A percentile compares a stretch with the other conserved stretches of the same genome.
phyloP scores from a whole-genome alignment of 139 green algal species.

The Bryopsis sp. region DNA sequence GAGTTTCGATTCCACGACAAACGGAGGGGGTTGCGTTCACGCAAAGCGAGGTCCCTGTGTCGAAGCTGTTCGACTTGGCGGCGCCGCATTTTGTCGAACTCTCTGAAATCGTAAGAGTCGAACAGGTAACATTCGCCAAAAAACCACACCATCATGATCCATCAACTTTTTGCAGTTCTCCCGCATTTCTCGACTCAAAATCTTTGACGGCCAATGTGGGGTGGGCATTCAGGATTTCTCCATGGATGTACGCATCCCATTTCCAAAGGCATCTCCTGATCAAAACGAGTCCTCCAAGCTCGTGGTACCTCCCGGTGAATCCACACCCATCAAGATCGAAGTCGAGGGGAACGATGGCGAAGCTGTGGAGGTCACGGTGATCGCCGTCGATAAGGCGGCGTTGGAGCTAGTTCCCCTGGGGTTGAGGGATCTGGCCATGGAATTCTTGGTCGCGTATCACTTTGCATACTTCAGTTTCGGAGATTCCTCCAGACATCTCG shows the following conservation, averaged over 20 bases:
- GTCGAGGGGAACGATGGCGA: background rate
- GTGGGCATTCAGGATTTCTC: too few species aligned
- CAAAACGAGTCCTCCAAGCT: too few species aligned
- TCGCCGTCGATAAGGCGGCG: conserved; percentile 20
- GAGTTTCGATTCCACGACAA: conserved; percentile 8
- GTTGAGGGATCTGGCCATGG: background rate
- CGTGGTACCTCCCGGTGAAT: background rate
- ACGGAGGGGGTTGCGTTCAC: background rate
- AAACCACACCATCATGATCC: too few species aligned
- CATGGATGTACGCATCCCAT: too few species aligned
- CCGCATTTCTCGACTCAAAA: too few species aligned
- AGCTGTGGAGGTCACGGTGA: conserved; percentile 8
- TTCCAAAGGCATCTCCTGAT: too few species aligned
- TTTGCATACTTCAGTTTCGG: background rate
- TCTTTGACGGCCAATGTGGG: too few species aligned
- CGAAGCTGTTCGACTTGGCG: conserved; percentile 1
- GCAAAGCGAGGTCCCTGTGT: background rate
- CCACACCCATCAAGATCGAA: conserved; percentile 2
- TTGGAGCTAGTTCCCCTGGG: conserved; percentile 12
- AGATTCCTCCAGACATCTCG: background rate
- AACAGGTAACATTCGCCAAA: too few species aligned
- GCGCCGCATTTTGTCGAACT: too few species aligned
- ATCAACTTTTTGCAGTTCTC: too few species aligned
- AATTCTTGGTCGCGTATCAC: background rate
- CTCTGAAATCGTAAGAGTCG: too few species aligned